These are phyloP conservation scores for Leptoxyphium fumago DNA, from an alignment of 2,329 filamentous ascomycete species.

Conservation along the genomic window DNA sequence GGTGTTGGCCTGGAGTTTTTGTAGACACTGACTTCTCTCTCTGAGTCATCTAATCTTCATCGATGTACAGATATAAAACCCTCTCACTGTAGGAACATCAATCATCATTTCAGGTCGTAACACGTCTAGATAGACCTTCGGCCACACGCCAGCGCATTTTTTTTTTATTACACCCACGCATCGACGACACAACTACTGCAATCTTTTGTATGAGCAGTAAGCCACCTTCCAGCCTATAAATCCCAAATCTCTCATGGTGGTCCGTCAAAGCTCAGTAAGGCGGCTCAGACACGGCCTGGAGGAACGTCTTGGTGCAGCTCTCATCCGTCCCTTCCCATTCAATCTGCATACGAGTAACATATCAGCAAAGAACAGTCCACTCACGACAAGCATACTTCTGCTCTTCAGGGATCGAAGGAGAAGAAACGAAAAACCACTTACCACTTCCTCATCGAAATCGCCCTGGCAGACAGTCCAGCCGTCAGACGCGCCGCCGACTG, in stretches of 20 bases:
- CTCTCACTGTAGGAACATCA: too few species aligned
- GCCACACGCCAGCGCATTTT: too few species aligned
- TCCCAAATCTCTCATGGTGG: too few species aligned
- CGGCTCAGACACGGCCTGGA: conserved; percentile 24
- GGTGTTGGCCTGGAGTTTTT: conserved; percentile 95
- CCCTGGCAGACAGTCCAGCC: conserved; percentile 27
- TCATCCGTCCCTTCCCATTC: conserved; percentile 23
- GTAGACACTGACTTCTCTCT: conserved; percentile 31
- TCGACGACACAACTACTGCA: too few species aligned
- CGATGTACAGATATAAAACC: too few species aligned
- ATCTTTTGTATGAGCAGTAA: too few species aligned
- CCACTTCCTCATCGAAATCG: conserved; percentile 16
- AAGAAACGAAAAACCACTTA: conserved; percentile 11
- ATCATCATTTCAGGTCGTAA: too few species aligned
- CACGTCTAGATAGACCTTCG: too few species aligned
- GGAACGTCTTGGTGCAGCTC: conserved; percentile 22
- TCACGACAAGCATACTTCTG: background rate
- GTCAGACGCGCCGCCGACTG: conserved; percentile 20
- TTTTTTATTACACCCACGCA: too few species aligned
- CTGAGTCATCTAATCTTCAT: too few species aligned
- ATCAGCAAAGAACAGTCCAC: background rate
- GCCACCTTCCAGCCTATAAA: too few species aligned
- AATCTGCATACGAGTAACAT: conserved; percentile 10
- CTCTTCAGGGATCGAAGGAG: background rate
- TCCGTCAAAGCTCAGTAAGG: conserved; percentile 19